Base-by-base conservation (phyloP, 2,329 filamentous ascomycete genomes). In the Berkeleyomyces rouxiae region DNA sequence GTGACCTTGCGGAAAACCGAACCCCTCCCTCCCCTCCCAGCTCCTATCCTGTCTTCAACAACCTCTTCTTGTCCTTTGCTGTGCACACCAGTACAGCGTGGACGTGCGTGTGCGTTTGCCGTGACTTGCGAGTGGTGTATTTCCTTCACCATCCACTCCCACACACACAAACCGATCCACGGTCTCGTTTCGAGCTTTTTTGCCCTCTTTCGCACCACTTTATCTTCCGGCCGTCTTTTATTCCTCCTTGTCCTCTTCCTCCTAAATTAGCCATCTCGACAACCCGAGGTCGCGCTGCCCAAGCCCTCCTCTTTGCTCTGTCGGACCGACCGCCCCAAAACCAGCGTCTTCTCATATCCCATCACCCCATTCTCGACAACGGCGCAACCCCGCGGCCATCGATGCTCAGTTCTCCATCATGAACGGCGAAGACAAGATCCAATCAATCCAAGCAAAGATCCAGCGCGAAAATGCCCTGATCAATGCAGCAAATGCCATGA, bases 381-480 rank as follows among this genome's bases (percentile, higher is more conserved):
- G 36, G 49, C 49, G 49, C 49, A 53, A 31, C 49, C 49, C 36
- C 49, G 31, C 49, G 49, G 49, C 49, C 9, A 53, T 53, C 49
- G 23, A 23, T n/a, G 11, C 23, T 23, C 49, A 53, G 13, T 31
- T 37, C n/a, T 40, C 74, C 75, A 77, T 72, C 72, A 85, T 84
- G 79, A 82, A 79, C 72, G 81, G 84, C 71, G 81, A 84, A 66
- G 80, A 84, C 70, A 78, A 80, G 68, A 79, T 84, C 75, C 84
- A 84, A 75, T 87, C 90, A 74, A 90, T 99, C 77, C 84, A 87
- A 77, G 87, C 86, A 78, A 97, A 99, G 86, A 97, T 99, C 75
- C 90, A 96, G 79, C 86, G 92, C 73, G 93, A 99, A 77, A 92
- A 91, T 80, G 88, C 87, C 70, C 85, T 97, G 71, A 93, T 99